Percentiles rank a stretch among this genome's conserved stretches.
Evolutionary conservation across 2,329 filamentous ascomycete species (phyloP).

Genomic region (Xylariaceae sp.): DNA sequence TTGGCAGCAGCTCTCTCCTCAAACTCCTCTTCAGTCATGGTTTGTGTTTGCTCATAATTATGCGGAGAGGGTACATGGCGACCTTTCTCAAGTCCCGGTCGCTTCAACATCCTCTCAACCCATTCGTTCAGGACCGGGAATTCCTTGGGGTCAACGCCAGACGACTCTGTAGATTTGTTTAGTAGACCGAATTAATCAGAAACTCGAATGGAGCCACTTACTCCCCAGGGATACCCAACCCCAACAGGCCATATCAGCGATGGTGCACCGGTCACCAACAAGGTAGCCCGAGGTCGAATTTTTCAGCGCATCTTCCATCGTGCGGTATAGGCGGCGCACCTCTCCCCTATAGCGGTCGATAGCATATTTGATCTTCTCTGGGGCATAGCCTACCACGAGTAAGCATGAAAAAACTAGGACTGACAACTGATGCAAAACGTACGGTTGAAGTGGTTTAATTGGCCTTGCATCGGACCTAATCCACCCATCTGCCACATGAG

Average conservation of each 20-base stretch:
- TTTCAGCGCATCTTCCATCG: conserved; percentile 74
- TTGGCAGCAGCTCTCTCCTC: conserved; percentile 60
- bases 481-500: conserved; percentile 80
- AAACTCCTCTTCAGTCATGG: conserved; percentile 56
- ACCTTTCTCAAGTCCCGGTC: conserved; percentile 77
- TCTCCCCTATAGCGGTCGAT: conserved; percentile 84
- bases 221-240: conserved; percentile 71
- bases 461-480: conserved; percentile 81
- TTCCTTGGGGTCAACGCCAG: conserved; percentile 72
- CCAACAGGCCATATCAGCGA: conserved; percentile 81
- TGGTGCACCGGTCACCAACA: conserved; percentile 71
- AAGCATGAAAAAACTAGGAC: neutral
- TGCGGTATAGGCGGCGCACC: conserved; percentile 79
- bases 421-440: conserved; percentile 30
- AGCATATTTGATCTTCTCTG: conserved; percentile 81
- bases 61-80: conserved; percentile 72
- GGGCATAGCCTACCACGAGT: conserved; percentile 67
- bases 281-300: conserved; percentile 62
- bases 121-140: conserved; percentile 80
- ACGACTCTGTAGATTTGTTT: conserved; percentile 53
- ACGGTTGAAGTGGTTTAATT: conserved; percentile 83
- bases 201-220: conserved; percentile 40
- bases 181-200: conserved; percentile 4
- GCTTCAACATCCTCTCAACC: conserved; percentile 72
- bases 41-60: conserved; percentile 59